Conservation (phyloP, 768 basidiomycete species). For the Kwoniella sp. region DNA sequence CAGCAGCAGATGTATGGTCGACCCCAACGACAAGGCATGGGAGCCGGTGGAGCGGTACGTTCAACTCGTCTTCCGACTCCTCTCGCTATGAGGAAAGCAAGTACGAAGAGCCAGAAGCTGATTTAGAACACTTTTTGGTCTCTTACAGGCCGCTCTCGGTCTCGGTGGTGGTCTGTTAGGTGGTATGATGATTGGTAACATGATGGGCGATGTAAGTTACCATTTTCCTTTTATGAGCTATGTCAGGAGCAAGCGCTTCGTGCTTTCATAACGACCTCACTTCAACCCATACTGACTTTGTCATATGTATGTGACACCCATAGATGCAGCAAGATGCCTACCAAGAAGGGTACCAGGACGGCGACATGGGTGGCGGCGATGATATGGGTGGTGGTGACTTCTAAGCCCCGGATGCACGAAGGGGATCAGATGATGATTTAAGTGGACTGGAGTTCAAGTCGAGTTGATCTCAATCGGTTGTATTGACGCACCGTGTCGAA, state of each 20-base stretch:
- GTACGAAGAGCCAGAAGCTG: no score
- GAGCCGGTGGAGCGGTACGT: constrained; percentile 43
- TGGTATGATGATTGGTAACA: constrained; percentile 50
- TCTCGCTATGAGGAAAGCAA: background rate
- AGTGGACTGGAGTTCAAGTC: no score
- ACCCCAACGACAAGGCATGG: constrained; percentile 42
- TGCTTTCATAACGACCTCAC: background rate
- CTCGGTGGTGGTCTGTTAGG: constrained; percentile 47
- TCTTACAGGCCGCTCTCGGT: constrained; percentile 38
- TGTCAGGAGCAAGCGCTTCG: no score
- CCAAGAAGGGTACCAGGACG: constrained; percentile 43
- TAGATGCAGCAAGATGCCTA: constrained; percentile 35
- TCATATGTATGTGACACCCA: background rate
- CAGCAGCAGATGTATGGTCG: constrained; percentile 28
- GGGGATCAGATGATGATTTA: no score
- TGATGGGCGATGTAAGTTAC: constrained; percentile 44
- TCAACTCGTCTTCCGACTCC: background rate
- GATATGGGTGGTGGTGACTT: constrained; percentile 34
- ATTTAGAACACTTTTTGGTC: background rate
- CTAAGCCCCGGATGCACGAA: constrained; percentile 1
- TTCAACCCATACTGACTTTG: no score
- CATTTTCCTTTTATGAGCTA: background rate
- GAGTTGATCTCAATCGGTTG: no score
- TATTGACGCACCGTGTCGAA: no score
- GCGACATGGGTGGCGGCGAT: constrained; percentile 28